Evolutionary conservation across 495 filamentous ascomycete species (phyloP), one percentile per base, ranked within the genome.

Genomic region (Hypomontagnella monticulosa): DNA sequence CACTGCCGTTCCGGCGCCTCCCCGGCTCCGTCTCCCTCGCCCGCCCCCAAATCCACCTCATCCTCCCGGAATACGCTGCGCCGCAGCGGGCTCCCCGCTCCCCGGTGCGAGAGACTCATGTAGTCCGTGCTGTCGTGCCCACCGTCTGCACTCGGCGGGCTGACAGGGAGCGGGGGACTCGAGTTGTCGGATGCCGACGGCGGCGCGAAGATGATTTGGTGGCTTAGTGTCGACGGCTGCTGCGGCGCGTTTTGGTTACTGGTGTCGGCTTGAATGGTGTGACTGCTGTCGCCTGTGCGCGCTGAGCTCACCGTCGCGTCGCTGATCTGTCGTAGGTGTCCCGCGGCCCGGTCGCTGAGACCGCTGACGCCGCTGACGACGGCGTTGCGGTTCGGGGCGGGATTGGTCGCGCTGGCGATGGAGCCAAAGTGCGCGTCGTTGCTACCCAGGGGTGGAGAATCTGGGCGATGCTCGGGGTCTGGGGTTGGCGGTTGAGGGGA

Each of bases 271-370:
- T 54, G 64, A 59, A 0, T 69, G 2, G 23, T 27, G 23, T 27
- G 23, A 6, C 23, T 6, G 23, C 23, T 27, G 3, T 27, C 23
- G 19, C 11, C 34, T 15, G 49, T 53, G 2, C 23, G 23, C 6
- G 23, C 61, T 0, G 80, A 79, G 58, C 67, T 75, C 16, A 82
- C 76, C 19, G 75, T 81, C 3, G 73, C 72, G 47, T 80, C 79
- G 67, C 78, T 80, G 30, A 80, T 75, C 18, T 80, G 77, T 0
- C 81, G 69, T n/a, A 83, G 67, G 53, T 85, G 82, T 1, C 75
- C 68, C 6, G 66, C 53, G 20, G 82, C 79, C 2, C 70, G 66
- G 40, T 81, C 79, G 58, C 73, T 79, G 32, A 83, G 43, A 49
- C 75, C 71, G 14, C 77, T 80, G n/a, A 83, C 48, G 53, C 74